Conservation (phyloP, 108 stramenopile species). For the Mayamaea pseudoterrestris region DNA sequence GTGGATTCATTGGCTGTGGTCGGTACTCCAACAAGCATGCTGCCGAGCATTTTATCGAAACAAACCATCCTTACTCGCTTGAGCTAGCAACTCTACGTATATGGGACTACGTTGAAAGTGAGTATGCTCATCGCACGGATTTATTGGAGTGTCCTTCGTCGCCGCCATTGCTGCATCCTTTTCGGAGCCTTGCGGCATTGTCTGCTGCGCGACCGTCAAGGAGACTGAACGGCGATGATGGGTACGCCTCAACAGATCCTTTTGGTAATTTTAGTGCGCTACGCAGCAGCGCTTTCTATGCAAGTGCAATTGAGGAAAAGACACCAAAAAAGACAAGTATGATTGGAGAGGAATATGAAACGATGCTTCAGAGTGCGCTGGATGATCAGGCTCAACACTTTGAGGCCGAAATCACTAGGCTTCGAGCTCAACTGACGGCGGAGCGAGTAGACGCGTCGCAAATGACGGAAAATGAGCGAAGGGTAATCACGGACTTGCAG, state of each 20-base stretch:
- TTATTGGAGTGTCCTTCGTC: conserved; percentile 65
- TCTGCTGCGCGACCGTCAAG: no score
- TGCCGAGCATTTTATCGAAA: conserved; percentile 62
- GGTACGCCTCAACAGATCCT: no score
- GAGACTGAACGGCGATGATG: not conserved
- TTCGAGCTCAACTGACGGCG: conserved; percentile 50
- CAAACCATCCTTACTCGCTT: conserved; percentile 84
- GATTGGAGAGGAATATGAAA: conserved; percentile 82
- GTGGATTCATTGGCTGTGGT: conserved; percentile 92
- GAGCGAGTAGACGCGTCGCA: conserved; percentile 24
- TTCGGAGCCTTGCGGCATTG: no score
- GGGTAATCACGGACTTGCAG: not conserved
- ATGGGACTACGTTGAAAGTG: conserved; percentile 84
- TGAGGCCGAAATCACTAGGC: conserved; percentile 63
- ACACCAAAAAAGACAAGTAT: conserved; percentile 70
- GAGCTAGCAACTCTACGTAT: conserved; percentile 90
- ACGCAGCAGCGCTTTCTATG: not conserved
- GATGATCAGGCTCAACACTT: conserved; percentile 84
- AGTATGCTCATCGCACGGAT: conserved; percentile 83
- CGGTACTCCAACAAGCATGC: conserved; percentile 86
- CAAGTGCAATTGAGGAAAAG: conserved; percentile 3
- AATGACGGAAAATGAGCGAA: conserved; percentile 43
- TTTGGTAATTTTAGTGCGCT: no score
- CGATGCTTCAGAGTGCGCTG: conserved; percentile 74
- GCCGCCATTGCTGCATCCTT: conserved; percentile 18